Evolutionary conservation across 2,329 filamentous ascomycete species (phyloP).

Genomic region (Xylariaceae sp.): DNA sequence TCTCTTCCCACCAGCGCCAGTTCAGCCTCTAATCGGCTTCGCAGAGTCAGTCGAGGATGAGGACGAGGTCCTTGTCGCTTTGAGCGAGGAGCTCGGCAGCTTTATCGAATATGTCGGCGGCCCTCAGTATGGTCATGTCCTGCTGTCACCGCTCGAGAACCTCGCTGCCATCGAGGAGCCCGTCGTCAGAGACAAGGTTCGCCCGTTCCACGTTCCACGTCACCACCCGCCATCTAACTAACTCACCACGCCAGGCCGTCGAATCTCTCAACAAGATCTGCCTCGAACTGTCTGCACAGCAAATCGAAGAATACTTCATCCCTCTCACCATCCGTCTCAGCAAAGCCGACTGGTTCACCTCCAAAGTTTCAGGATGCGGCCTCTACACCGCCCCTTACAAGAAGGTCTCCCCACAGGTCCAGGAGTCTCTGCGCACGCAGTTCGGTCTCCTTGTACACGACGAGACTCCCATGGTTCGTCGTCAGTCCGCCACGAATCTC

Average conservation of each 20-base stretch:
- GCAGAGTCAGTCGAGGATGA: slow-evolving; percentile 98
- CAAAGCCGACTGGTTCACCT: slow-evolving; percentile 99
- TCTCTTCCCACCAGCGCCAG: slow-evolving; percentile 11
- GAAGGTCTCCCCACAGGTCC: slow-evolving; percentile 81
- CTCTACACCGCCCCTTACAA: slow-evolving; percentile 92
- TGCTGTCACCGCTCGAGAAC: slow-evolving; percentile 95
- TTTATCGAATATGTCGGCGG: slow-evolving; percentile 99
- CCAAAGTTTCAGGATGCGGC: slow-evolving; percentile 95
- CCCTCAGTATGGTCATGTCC: slow-evolving; percentile 88
- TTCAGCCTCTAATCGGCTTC: slow-evolving; percentile 29
- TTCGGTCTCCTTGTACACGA: slow-evolving; percentile 94
- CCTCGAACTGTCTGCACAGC: slow-evolving; percentile 81
- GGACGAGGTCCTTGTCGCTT: slow-evolving; percentile 93
- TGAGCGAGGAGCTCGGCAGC: slow-evolving; percentile 93
- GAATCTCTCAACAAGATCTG: slow-evolving; percentile 99
- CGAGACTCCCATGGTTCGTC: slow-evolving; percentile 97
- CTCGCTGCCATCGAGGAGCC: slow-evolving; percentile 98
- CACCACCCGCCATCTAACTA: background rate
- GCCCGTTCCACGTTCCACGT: slow-evolving; percentile 18
- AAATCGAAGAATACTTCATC: slow-evolving; percentile 97
- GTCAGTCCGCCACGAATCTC: slow-evolving; percentile 93
- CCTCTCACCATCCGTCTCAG: slow-evolving; percentile 92
- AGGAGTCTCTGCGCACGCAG: slow-evolving; percentile 87
- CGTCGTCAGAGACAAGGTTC: slow-evolving; percentile 94
- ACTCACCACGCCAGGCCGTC: slow-evolving; percentile 66